Evolutionary conservation across 208 protist genomes (phyloP).

Genomic region (Acanthamoeba culbertsoni): DNA sequence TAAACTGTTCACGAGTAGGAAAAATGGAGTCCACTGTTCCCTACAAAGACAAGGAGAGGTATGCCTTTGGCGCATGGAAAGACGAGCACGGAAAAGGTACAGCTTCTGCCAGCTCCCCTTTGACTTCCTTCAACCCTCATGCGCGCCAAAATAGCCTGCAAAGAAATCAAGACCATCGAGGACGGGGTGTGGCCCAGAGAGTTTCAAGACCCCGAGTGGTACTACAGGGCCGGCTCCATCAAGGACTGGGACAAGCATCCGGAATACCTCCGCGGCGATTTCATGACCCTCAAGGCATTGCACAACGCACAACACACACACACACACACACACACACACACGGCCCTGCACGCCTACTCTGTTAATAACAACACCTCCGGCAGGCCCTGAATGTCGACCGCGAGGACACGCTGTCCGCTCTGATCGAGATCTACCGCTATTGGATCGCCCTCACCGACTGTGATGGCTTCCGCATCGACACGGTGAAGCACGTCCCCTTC

Average conservation of each 20-base stretch:
- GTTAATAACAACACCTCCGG: background rate
- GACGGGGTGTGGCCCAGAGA: conserved; percentile 12
- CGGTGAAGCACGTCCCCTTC: background rate
- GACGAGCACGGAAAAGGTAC: background rate
- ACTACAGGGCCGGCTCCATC: background rate
- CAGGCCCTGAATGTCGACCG: background rate
- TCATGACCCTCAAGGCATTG: background rate
- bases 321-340: too few relatives aligned
- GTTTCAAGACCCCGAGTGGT: conserved; percentile 35
- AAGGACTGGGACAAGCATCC: background rate
- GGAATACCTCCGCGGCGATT: background rate
- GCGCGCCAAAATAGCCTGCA: background rate
- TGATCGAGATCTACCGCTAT: background rate
- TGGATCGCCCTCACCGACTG: conserved; percentile 26
- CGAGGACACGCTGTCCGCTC: background rate
- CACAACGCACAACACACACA: too few relatives aligned
- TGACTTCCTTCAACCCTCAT: background rate
- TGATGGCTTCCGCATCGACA: background rate
- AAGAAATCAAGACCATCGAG: background rate
- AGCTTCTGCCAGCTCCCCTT: background rate
- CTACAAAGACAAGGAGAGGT: background rate
- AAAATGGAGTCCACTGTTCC: background rate
- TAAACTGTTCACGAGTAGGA: background rate
- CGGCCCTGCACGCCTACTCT: background rate
- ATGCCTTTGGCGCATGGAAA: background rate